Evolutionary conservation across 495 filamentous ascomycete genomes (phyloP).

Genomic region (Aspergillus haitiensis): DNA sequence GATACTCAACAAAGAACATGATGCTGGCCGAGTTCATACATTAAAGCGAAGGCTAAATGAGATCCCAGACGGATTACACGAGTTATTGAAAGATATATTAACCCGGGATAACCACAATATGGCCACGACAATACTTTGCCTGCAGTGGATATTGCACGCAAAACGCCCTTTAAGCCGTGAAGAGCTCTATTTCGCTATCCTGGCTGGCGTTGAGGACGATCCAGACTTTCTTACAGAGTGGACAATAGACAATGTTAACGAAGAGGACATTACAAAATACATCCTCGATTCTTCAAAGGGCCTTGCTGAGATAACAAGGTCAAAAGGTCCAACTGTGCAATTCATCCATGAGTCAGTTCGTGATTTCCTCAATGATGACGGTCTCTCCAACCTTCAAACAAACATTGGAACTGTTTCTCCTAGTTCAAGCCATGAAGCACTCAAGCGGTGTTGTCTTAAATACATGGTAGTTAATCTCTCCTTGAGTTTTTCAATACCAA

Average conservation of each 20-base stretch:
- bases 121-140: constrained; percentile 29
- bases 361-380: constrained; percentile 41
- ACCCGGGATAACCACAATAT: constrained; percentile 28
- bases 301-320: constrained; percentile 38
- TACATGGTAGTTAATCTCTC: constrained; percentile 22
- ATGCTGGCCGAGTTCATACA: constrained; percentile 18
- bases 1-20: constrained; percentile 43
- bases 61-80: constrained; percentile 34
- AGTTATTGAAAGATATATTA: constrained; percentile 42
- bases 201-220: constrained; percentile 3
- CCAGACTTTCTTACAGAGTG: neutral
- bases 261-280: constrained; percentile 25
- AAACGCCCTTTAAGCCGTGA: constrained; percentile 26
- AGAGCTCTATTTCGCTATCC: constrained; percentile 37
- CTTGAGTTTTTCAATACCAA: no score
- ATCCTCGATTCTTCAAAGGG: constrained; percentile 42
- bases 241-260: neutral
- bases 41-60: constrained; percentile 30
- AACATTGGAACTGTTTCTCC: constrained; percentile 21
- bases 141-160: constrained; percentile 40
- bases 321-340: constrained; percentile 29
- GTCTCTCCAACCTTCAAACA: constrained; percentile 34
- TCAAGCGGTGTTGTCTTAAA: constrained; percentile 36
- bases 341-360: constrained; percentile 52
- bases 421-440: constrained; percentile 33